Evolutionary conservation across 371 early-diverging fungal genomes (phyloP), one percentile per base, ranked within the genome.

Genomic region (Saksenaea oblongispora): DNA sequence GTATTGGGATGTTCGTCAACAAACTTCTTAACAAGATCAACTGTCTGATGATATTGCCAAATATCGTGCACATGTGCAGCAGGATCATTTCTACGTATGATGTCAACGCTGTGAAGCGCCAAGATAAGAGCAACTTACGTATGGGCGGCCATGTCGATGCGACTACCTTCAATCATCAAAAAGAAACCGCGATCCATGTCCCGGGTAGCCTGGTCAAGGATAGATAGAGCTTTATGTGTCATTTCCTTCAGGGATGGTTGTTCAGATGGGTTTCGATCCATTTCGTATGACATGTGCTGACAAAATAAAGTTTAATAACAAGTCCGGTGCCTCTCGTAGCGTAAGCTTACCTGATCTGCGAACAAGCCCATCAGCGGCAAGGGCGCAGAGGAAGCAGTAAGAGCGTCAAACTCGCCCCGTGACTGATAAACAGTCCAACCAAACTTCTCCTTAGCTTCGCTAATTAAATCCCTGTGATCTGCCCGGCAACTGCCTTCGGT

Each of bases 281-380:
- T 91, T 44, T 90, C 90, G 68, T 86, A 94, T 37, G 78, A 71
- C 91, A 94, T 90, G 70, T 94, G 92, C 76, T 79, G 61, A 18
- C 39, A 14, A 5, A 44, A 1, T 55, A 22, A 58, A 36, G 31
- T 2, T 31, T 31, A 31, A 7, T 4, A n/a, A n/a, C n/a, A n/a
- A n/a, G n/a, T n/a, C n/a, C n/a, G n/a, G n/a, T n/a, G n/a, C n/a
- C n/a, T n/a, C n/a, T n/a, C 54, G 22, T 26, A 18, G 13, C 18
- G 9, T 3, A 42, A 11, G 62, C 67, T 71, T 72, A 73, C 80
- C 60, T 85, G 87, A 13, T 78, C 65, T 3, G 92, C 73, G 70
- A 97, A 93, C 5, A 95, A 70, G n/a, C 84, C 91, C 65, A 94
- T 58, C 1, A 94, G 63, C 3, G 97, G 97, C 22, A 96, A 76